Evolutionary conservation across 768 basidiomycete species (phyloP), one percentile per base, ranked within the genome.

Genomic region (Leccinum variicolor): DNA sequence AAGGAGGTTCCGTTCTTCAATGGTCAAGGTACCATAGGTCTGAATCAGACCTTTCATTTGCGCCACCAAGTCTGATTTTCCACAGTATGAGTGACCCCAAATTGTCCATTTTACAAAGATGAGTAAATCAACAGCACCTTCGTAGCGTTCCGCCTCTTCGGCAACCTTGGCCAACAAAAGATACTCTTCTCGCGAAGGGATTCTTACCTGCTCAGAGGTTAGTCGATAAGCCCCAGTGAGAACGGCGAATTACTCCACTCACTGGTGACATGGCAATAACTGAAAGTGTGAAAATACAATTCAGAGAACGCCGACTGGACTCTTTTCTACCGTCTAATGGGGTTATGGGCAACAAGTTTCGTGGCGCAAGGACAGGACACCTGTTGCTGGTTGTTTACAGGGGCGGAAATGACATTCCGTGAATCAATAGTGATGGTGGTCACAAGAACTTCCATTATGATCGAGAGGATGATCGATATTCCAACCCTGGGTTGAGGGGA

Each of bases 91-190:
- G 57, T 21, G 25, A 60, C 53, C 49, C 41, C 15, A 49, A 41
- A 41, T 43, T 6, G 29, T 23, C 25, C 21, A 25, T 33, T 50
- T 53, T 45, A 28, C 23, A n/a, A 52, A 50, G 43, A 15, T 7
- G 45, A 49, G 21, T 29, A 50, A 55, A 25, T 5, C 31, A 49
- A 26, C 58, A 75, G 57, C 50, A 92, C 92, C 92, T 77, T 90
- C 85, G 71, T 92, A 92, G 53, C 92, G 88, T 72, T 92, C 91
- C 34, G 92, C 90, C 76, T 93, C 89, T 69, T 90, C 90, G 48
- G 90, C 88, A 57, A 93, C 81, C 75, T 90, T 91, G 60, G 91
- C 91, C 64, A 94, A 79, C 73, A 80, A 76, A 47, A 83, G 69
- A 56, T 75, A 74, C 61, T 84, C 79, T 25, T 75, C 71, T 56